These are phyloP conservation scores for Friedmanniomyces endolithicus DNA, from an alignment of 495 filamentous ascomycete species.

Conservation along the genomic window DNA sequence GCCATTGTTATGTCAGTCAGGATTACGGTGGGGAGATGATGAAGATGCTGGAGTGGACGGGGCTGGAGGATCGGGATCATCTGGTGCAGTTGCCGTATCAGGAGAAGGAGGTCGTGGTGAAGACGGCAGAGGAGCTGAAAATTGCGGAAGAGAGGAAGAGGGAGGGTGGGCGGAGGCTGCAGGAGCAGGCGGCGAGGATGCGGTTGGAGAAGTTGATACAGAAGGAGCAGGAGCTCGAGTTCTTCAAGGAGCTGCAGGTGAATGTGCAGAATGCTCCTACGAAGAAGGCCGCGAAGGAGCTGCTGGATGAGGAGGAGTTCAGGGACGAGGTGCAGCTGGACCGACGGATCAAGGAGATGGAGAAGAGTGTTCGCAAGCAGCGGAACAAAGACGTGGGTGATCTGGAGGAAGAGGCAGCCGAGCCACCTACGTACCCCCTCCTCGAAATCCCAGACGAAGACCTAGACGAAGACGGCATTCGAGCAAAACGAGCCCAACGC, in stretches of 20 bases:
- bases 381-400: conserved; percentile 86
- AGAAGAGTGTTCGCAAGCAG: conserved; percentile 73
- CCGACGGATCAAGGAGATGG: conserved; percentile 69
- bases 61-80: conserved; percentile 74
- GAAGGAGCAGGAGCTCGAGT: conserved; percentile 91
- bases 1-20: conserved; percentile 80
- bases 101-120: conserved; percentile 75
- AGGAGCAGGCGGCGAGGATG: conserved; percentile 96
- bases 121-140: conserved; percentile 83
- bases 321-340: conserved; percentile 79
- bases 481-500: conserved; percentile 81
- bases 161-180: conserved; percentile 78
- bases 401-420: conserved; percentile 59
- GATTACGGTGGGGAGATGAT: conserved; percentile 68
- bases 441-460: conserved; percentile 85
- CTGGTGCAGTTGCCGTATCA: conserved; percentile 88
- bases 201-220: conserved; percentile 83
- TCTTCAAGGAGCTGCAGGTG: conserved; percentile 69
- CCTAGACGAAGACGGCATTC: conserved; percentile 77
- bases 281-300: conserved; percentile 78
- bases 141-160: conserved; percentile 80
- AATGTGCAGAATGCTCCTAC: conserved; percentile 47
- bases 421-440: conserved; percentile 71
- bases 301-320: conserved; percentile 81
- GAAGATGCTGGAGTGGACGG: conserved; percentile 70